Conservation (phyloP, 75 land plant genomes). For the Cupressus sempervirens region DNA sequence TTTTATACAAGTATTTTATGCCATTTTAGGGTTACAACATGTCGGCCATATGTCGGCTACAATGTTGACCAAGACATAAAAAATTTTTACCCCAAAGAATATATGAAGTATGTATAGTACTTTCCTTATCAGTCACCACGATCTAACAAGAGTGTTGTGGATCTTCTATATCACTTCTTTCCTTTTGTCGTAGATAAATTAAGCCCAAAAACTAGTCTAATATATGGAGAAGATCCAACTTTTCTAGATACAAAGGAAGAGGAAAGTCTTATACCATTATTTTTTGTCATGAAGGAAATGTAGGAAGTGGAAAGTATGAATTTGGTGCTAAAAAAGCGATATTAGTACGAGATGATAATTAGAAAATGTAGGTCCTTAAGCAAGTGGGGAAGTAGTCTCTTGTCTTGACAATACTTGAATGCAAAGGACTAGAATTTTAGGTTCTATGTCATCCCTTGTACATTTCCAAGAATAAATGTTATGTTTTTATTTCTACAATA, state of each 20-base stretch:
- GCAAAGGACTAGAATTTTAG: slow-evolving; percentile 77
- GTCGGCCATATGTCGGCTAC: too few species aligned
- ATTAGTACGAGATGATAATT: too few species aligned
- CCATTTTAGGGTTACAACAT: too few species aligned
- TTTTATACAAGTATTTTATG: too few species aligned
- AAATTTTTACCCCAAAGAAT: too few species aligned
- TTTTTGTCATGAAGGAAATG: background rate
- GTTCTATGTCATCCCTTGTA: background rate
- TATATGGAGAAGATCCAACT: background rate
- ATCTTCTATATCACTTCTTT: slow-evolving; percentile 48
- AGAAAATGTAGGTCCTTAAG: slow-evolving; percentile 5
- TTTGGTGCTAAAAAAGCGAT: too few species aligned
- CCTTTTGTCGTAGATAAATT: slow-evolving; percentile 50
- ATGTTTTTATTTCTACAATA: background rate
- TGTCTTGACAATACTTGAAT: slow-evolving; percentile 59
- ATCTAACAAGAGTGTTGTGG: slow-evolving; percentile 52
- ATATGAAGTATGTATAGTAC: too few species aligned
- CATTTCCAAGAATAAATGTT: background rate
- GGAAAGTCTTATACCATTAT: background rate
- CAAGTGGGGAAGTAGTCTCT: slow-evolving; percentile 56
- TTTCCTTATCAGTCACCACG: too few species aligned
- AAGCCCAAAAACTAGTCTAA: slow-evolving; percentile 42
- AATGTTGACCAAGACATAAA: too few species aligned
- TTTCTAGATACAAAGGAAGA: background rate
- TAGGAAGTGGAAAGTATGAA: too few species aligned